Evolutionary conservation across 352 stramenopile genomes (phyloP).

Genomic region (Blastocystis sp.): DNA sequence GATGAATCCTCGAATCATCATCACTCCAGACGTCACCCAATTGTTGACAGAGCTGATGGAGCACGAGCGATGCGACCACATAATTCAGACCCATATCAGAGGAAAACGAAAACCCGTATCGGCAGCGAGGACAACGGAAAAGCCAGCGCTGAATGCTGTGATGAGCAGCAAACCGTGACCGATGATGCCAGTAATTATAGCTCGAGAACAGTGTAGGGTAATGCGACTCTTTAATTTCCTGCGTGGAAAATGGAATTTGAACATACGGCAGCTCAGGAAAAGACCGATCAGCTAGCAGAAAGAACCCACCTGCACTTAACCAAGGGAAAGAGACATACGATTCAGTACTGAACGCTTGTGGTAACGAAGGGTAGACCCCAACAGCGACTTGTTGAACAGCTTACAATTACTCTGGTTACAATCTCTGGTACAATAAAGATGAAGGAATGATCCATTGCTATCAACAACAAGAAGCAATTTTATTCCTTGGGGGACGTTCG

Average conservation of each 20-base stretch:
- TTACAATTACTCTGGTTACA: neutral
- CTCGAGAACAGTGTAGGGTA: neutral
- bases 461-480: slow-evolving; percentile 12
- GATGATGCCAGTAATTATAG: slow-evolving; percentile 59
- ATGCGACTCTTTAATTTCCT: neutral
- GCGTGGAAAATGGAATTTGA: slow-evolving; percentile 23
- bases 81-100: neutral
- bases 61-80: neutral
- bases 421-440: slow-evolving; percentile 4
- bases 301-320: neutral
- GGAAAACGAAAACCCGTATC: neutral
- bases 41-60: neutral
- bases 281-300: neutral
- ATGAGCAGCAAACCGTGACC: neutral
- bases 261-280: slow-evolving; percentile 48
- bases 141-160: slow-evolving; percentile 26
- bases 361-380: slow-evolving; percentile 21
- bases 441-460: neutral
- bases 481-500: neutral
- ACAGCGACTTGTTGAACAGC: slow-evolving; percentile 8
- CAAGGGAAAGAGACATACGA: neutral
- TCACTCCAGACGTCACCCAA: slow-evolving; percentile 23
- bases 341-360: slow-evolving; percentile 40
- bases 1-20: neutral
- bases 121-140: slow-evolving; percentile 20